phyloP scores from a whole-genome alignment of 2,329 filamentous ascomycete species.

The Sclerotinia minor region DNA sequence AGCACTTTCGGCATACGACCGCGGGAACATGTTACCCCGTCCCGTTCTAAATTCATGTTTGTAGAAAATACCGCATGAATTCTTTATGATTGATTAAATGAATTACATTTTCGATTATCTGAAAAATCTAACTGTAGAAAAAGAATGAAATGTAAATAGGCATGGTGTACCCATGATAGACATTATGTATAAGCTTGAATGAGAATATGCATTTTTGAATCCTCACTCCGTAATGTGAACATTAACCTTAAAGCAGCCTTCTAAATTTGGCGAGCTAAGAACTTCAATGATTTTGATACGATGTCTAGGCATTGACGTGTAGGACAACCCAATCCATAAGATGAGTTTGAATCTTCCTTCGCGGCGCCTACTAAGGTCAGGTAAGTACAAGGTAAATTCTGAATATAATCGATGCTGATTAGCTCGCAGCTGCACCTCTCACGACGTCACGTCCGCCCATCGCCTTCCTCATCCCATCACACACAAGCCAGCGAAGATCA shows the following conservation, averaged over 20 bases:
- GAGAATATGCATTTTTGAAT: not conserved
- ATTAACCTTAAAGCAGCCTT: conserved; percentile 21
- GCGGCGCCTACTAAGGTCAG: conserved; percentile 59
- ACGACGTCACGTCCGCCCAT: conserved; percentile 45
- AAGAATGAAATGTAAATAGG: not conserved
- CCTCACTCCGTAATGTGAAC: not conserved
- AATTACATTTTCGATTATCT: too few relatives aligned
- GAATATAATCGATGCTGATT: conserved; percentile 32
- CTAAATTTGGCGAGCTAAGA: conserved; percentile 24
- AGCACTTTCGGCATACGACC: conserved; percentile 1
- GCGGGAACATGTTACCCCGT: not conserved
- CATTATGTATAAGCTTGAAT: not conserved
- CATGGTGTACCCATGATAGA: not conserved
- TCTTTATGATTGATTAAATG: too few relatives aligned
- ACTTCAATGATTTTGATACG: conserved; percentile 26
- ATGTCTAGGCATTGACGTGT: not conserved
- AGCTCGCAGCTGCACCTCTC: conserved; percentile 32
- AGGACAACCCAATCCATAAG: conserved; percentile 28
- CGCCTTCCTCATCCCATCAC: conserved; percentile 38
- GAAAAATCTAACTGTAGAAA: not conserved
- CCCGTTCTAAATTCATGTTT: not conserved
- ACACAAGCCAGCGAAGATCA: conserved; percentile 37
- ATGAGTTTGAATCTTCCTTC: conserved; percentile 69
- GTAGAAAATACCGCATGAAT: not conserved
- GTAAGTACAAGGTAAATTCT: conserved; percentile 47